These are phyloP conservation scores for Balansia obtecta DNA, from an alignment of 2,329 filamentous ascomycete species.

Conservation along the genomic window DNA sequence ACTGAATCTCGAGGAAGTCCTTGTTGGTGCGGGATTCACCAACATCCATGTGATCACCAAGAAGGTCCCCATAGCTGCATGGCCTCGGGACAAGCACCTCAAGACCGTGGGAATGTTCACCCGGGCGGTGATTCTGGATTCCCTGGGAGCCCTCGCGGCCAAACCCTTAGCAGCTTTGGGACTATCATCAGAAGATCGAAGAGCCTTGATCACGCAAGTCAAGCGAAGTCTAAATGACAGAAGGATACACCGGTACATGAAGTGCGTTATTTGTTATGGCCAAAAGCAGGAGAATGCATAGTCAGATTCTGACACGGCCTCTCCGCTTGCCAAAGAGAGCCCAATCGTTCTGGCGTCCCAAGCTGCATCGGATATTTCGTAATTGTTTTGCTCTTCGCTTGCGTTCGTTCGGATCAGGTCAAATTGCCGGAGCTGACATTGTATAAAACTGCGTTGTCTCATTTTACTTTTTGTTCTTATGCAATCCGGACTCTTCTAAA, in stretches of 20 bases:
- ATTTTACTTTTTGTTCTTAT: not conserved
- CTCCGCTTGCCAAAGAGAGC: not conserved
- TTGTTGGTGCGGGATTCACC: conserved; percentile 30
- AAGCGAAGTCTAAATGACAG: conserved; percentile 22
- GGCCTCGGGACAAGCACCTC: conserved; percentile 27
- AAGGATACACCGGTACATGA: conserved; percentile 29
- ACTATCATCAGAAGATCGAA: conserved; percentile 20
- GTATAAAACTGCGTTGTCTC: not conserved
- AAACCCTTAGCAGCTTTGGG: conserved; percentile 28
- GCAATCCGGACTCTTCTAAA: too few species aligned
- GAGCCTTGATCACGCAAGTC: conserved; percentile 19
- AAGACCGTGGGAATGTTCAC: conserved; percentile 32
- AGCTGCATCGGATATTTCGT: not conserved
- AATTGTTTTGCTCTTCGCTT: not conserved
- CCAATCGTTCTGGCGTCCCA: not conserved
- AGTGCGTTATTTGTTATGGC: conserved; percentile 29
- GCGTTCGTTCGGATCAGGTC: not conserved
- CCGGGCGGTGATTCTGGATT: conserved; percentile 28
- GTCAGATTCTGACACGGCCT: not conserved
- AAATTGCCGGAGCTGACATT: not conserved
- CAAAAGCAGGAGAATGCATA: conserved; percentile 22
- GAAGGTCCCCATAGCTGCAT: conserved; percentile 33
- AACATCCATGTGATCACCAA: conserved; percentile 29
- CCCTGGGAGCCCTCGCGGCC: conserved; percentile 28
- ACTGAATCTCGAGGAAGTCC: conserved; percentile 20